Evolutionary conservation across 1,139 yeast genomes (phyloP).

Genomic region (Magnusiomyces suaveolens): DNA sequence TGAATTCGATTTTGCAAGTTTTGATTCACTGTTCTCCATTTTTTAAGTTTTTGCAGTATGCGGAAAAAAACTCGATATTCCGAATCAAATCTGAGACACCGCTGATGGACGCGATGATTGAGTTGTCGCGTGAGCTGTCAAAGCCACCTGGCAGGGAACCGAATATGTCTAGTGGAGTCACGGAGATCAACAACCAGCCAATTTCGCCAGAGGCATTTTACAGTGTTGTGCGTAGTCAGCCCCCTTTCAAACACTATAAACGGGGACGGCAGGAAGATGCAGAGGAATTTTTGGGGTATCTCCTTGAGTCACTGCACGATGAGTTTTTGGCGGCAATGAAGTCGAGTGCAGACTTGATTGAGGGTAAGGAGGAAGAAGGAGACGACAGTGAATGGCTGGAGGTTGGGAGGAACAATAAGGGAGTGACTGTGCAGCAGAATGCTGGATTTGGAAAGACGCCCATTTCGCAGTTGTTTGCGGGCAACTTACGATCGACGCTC

Average conservation of each 20-base stretch:
- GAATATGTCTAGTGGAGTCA: background rate
- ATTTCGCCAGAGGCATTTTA: constrained; percentile 26
- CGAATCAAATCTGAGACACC: constrained; percentile 53
- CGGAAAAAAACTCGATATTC: constrained; percentile 46
- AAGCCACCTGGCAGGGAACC: constrained; percentile 15
- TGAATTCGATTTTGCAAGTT: constrained; percentile 85
- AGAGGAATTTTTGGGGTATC: constrained; percentile 85
- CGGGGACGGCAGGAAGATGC: constrained; percentile 99
- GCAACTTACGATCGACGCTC: constrained; percentile 80
- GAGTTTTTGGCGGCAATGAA: constrained; percentile 56
- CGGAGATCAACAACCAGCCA: constrained; percentile 10
- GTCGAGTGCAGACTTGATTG: constrained; percentile 13
- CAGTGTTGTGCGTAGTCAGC: constrained; percentile 34
- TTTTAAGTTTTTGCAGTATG: constrained; percentile 52
- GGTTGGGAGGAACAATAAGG: constrained; percentile 58
- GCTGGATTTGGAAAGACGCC: constrained; percentile 39
- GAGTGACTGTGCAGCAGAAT: constrained; percentile 32
- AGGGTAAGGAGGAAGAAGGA: constrained; percentile 21
- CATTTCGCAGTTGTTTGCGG: constrained; percentile 80
- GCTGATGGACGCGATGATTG: constrained; percentile 57
- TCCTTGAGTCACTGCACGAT: constrained; percentile 84
- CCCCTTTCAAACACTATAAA: constrained; percentile 64
- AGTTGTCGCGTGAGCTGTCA: constrained; percentile 28
- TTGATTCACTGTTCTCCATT: constrained; percentile 75
- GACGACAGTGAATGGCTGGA: constrained; percentile 68